phyloP scores from a whole-genome alignment of 2,329 filamentous ascomycete species.

The Lachnellula willkommii region DNA sequence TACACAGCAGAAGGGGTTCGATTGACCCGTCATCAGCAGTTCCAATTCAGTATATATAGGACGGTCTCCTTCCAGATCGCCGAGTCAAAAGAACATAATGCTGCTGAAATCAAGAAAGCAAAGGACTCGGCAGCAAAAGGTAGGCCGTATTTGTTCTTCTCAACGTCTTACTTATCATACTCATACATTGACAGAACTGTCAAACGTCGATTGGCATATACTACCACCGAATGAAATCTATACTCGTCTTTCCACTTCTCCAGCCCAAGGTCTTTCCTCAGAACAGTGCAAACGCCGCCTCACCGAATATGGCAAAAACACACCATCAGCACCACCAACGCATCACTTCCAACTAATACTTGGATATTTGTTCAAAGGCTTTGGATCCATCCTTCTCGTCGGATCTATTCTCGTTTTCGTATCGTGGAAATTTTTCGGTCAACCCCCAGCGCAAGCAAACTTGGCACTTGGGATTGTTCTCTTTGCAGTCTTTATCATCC shows the following conservation, averaged over 20 bases:
- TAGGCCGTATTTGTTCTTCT: slow-evolving; percentile 18
- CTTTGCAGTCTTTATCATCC: slow-evolving; percentile 61
- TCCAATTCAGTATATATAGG: slow-evolving; percentile 53
- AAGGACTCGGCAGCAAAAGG: slow-evolving; percentile 43
- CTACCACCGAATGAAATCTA: slow-evolving; percentile 54
- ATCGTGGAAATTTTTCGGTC: slow-evolving; percentile 68
- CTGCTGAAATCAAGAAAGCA: slow-evolving; percentile 36
- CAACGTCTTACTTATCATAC: background rate
- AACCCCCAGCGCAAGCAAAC: slow-evolving; percentile 67
- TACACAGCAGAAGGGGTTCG: slow-evolving; percentile 25
- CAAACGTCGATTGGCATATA: slow-evolving; percentile 63
- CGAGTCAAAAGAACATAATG: slow-evolving; percentile 45
- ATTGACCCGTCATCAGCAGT: slow-evolving; percentile 40
- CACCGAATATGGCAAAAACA: slow-evolving; percentile 60
- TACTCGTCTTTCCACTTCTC: slow-evolving; percentile 52
- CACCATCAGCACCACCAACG: slow-evolving; percentile 60
- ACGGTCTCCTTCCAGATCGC: slow-evolving; percentile 53
- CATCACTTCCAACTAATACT: slow-evolving; percentile 52
- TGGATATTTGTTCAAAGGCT: slow-evolving; percentile 73
- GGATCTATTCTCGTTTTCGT: slow-evolving; percentile 69
- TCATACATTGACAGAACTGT: slow-evolving; percentile 44
- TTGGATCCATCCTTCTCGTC: slow-evolving; percentile 64
- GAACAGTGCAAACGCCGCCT: slow-evolving; percentile 52
- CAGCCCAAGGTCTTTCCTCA: slow-evolving; percentile 52
- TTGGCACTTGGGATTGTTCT: slow-evolving; percentile 68